phyloP scores from a whole-genome alignment of 208 protist species.

The Acanthamoeba healyi region DNA sequence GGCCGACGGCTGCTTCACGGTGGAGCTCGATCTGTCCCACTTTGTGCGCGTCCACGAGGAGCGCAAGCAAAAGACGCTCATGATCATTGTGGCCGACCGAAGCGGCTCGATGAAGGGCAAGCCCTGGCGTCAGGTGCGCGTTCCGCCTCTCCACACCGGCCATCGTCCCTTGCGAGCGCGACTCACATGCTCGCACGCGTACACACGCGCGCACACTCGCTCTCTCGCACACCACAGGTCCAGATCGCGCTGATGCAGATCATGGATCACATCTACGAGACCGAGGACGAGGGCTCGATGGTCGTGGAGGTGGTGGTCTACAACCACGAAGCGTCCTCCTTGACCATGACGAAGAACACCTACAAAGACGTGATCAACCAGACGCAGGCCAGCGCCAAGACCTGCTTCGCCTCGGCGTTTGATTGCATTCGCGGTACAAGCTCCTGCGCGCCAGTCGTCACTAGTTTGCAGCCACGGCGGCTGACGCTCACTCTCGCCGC shows the following conservation, averaged over 20 bases:
- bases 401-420: slow-evolving; percentile 53
- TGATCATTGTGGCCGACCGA: slow-evolving; percentile 46
- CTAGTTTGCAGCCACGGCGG: not conserved
- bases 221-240: not conserved
- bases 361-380: slow-evolving; percentile 17
- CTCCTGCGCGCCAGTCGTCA: too few species aligned
- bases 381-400: slow-evolving; percentile 33
- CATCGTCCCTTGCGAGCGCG: not conserved
- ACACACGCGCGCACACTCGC: too few species aligned
- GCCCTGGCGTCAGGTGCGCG: slow-evolving; percentile 41
- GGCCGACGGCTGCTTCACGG: slow-evolving; percentile 38
- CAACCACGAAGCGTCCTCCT: slow-evolving; percentile 11
- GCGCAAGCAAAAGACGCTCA: slow-evolving; percentile 62
- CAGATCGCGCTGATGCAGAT: slow-evolving; percentile 46
- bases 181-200: not conserved
- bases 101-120: slow-evolving; percentile 49
- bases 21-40: slow-evolving; percentile 52
- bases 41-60: slow-evolving; percentile 46
- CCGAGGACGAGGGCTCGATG: slow-evolving; percentile 17
- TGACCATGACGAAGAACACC: not conserved
- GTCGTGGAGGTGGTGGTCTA: slow-evolving; percentile 51
- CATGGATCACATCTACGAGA: slow-evolving; percentile 35
- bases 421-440: slow-evolving; percentile 1
- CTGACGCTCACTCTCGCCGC: not conserved
- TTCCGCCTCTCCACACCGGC: too few species aligned